phyloP scores from a whole-genome alignment of 2,329 filamentous ascomycete genomes.

The Sarocladium kiliense region DNA sequence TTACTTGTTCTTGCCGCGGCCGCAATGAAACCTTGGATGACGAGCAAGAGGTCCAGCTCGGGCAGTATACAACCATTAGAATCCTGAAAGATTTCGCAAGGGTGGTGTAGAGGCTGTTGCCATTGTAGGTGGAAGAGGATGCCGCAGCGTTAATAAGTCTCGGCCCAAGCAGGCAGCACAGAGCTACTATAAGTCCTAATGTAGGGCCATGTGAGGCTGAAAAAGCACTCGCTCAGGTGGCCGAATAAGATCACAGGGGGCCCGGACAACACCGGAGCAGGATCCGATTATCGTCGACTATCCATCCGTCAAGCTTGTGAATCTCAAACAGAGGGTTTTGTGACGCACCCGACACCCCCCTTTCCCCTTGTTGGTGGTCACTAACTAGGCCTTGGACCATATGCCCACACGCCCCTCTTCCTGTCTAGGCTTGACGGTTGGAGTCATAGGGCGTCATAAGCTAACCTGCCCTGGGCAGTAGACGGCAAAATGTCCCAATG shows the following conservation, averaged over 20 bases:
- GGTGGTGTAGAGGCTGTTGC: neutral
- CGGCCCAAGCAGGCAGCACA: constrained; percentile 1
- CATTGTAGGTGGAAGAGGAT: neutral
- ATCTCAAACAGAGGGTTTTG: neutral
- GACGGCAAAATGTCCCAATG: neutral
- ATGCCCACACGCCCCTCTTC: constrained; percentile 27
- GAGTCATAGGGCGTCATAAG: neutral
- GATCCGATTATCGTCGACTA: neutral
- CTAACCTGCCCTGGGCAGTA: neutral
- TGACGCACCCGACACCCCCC: neutral
- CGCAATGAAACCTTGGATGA: neutral
- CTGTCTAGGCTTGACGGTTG: constrained; percentile 14
- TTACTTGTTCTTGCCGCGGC: neutral
- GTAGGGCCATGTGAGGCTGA: constrained; percentile 3
- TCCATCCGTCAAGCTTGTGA: neutral
- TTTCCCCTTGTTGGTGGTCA: neutral
- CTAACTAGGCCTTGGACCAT: constrained; percentile 15
- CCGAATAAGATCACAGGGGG: neutral
- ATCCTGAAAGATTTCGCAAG: neutral
- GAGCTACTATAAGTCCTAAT: neutral
- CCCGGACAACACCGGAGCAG: neutral
- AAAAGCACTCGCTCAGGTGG: neutral
- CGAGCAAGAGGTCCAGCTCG: neutral
- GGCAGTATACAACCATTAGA: neutral
- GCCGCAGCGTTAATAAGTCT: neutral